A percentile compares a stretch with the other conserved stretches of the same genome.
phyloP scores from a whole-genome alignment of 805 yeast species.

The Candida qinlingensis region DNA sequence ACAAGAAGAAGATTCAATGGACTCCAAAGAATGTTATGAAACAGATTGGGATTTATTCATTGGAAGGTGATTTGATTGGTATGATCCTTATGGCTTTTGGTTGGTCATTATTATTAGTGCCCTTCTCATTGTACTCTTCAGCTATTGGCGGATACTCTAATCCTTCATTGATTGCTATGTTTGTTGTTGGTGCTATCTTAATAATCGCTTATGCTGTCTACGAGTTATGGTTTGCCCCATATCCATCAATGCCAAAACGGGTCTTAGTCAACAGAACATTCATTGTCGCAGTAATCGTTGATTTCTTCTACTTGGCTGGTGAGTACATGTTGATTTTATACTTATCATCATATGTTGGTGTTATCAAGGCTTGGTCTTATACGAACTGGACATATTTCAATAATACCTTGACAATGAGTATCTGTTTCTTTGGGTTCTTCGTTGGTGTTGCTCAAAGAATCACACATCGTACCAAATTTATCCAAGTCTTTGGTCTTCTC shows the following conservation, averaged over 20 bases:
- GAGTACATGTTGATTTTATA: conserved; percentile 27
- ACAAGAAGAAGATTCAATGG: background rate
- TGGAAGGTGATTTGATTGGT: conserved; percentile 38
- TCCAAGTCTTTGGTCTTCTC: conserved; percentile 30
- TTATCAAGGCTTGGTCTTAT: conserved; percentile 27
- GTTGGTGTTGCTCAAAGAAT: conserved; percentile 31
- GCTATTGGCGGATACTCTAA: conserved; percentile 32
- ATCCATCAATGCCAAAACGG: conserved; percentile 34
- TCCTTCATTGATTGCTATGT: conserved; percentile 40
- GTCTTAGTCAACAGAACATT: conserved; percentile 33
- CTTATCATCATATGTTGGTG: conserved; percentile 31
- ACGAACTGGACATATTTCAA: conserved; percentile 34
- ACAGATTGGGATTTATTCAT: conserved; percentile 12
- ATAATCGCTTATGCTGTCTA: conserved; percentile 30
- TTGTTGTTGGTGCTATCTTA: conserved; percentile 34
- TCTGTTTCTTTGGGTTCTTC: conserved; percentile 34
- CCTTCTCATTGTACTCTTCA: conserved; percentile 30
- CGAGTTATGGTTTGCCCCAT: conserved; percentile 32
- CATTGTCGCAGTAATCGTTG: conserved; percentile 30
- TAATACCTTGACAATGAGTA: conserved; percentile 32
- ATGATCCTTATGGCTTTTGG: conserved; percentile 34
- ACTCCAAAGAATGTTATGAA: conserved; percentile 1
- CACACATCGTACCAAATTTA: conserved; percentile 33
- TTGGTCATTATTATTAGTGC: conserved; percentile 33
- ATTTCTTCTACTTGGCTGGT: conserved; percentile 27